These are phyloP conservation scores for Aphanoascus verrucosus DNA, from an alignment of 2,329 filamentous ascomycete genomes.

Conservation along the genomic window DNA sequence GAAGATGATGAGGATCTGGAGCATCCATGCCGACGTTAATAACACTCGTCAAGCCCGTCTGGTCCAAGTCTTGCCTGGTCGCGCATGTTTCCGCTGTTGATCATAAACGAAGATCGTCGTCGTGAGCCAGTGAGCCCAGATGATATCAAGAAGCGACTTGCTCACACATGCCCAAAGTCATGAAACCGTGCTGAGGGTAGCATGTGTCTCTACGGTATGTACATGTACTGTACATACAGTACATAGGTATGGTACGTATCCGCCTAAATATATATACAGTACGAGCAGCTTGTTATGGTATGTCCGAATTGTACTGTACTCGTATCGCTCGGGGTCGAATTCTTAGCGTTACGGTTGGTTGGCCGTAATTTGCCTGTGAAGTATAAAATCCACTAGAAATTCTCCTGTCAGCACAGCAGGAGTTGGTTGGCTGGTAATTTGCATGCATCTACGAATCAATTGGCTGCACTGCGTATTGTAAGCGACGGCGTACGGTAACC, in stretches of 20 bases:
- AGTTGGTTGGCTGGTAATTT: background rate
- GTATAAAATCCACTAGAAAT: conserved; percentile 5
- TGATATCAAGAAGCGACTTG: no score
- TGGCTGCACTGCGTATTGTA: background rate
- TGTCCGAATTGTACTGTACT: no score
- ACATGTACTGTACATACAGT: no score
- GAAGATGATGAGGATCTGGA: background rate
- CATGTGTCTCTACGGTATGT: no score
- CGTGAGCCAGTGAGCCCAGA: background rate
- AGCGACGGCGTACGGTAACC: background rate
- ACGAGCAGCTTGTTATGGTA: no score
- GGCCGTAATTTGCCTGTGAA: background rate
- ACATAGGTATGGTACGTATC: no score
- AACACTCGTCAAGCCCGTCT: background rate
- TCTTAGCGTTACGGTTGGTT: background rate
- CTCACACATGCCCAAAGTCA: no score
- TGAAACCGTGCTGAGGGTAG: no score
- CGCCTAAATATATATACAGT: no score
- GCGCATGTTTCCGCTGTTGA: background rate
- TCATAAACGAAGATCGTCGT: conserved; percentile 3
- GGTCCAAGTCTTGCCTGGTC: background rate
- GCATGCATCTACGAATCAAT: background rate
- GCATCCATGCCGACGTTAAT: background rate
- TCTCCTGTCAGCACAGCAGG: background rate
- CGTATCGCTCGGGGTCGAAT: no score